Conservation (phyloP, 192 early-diverging fungal genomes). For the Spinellus fusiger region DNA sequence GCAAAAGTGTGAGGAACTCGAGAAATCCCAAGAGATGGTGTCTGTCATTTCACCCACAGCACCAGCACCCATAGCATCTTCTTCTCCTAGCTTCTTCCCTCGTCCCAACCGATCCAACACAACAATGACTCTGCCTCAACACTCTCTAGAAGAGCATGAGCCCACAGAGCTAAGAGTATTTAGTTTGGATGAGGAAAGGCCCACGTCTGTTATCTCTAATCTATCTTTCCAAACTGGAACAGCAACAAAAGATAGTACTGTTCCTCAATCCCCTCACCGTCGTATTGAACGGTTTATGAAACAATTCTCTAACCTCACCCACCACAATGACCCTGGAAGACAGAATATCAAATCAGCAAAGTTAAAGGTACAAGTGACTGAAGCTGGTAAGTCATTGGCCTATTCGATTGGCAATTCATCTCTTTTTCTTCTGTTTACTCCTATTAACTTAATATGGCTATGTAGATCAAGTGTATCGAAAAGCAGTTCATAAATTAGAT, state of each 20-base stretch:
- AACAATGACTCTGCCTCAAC: neutral
- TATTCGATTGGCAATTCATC: neutral
- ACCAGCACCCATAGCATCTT: constrained; percentile 1
- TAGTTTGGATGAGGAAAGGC: constrained; percentile 12
- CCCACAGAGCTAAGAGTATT: neutral
- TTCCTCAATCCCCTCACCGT: constrained; percentile 4
- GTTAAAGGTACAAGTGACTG: constrained; percentile 23
- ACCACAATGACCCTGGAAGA: constrained; percentile 10
- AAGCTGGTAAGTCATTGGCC: constrained; percentile 17
- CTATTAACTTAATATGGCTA: neutral
- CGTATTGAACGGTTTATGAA: constrained; percentile 25
- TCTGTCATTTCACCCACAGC: neutral
- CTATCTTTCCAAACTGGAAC: too few relatives aligned
- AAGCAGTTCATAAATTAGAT: constrained; percentile 15
- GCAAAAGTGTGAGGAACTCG: constrained; percentile 21
- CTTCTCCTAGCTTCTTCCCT: too few relatives aligned
- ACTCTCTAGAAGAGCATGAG: neutral
- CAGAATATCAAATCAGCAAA: constrained; percentile 25
- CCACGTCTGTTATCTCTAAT: neutral
- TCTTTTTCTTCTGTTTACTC: neutral
- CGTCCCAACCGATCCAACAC: neutral
- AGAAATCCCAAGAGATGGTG: constrained; percentile 4
- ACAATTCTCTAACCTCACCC: constrained; percentile 16
- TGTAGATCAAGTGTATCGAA: constrained; percentile 18
- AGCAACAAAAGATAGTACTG: neutral